Percentiles rank a stretch among this genome's conserved stretches.
Conservation (phyloP, 345 rosid species). For the Tarenaya hassleriana region DNA sequence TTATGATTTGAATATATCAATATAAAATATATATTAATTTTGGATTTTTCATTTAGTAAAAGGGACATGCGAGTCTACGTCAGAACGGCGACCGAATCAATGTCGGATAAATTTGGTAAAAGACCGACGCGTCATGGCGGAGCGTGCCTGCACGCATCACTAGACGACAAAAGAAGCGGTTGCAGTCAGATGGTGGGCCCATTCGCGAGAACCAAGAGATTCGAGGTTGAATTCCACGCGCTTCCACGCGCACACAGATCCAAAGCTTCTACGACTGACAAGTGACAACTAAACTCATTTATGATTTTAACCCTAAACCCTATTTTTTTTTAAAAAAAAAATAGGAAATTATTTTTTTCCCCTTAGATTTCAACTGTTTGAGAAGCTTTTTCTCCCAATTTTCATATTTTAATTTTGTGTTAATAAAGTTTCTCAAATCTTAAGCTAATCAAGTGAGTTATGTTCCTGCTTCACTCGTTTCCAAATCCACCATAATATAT, state of each 20-base stretch:
- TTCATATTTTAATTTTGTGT: too few species aligned
- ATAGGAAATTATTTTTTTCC: too few species aligned
- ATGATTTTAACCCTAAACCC: too few species aligned
- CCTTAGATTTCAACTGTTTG: too few species aligned
- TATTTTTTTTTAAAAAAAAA: too few species aligned
- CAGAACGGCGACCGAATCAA: conserved; percentile 27
- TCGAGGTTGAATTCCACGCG: conserved; percentile 26
- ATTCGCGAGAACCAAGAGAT: conserved; percentile 24
- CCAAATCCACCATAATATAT: too few species aligned
- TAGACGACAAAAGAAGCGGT: conserved; percentile 32
- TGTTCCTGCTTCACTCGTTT: too few species aligned
- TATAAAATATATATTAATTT: not conserved
- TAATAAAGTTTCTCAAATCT: too few species aligned
- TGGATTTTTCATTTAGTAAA: conserved; percentile 3
- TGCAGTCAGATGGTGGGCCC: conserved; percentile 22
- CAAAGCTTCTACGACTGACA: conserved; percentile 3
- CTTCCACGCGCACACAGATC: conserved; percentile 17
- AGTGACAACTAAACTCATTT: too few species aligned
- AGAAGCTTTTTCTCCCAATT: too few species aligned
- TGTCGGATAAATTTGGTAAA: conserved; percentile 23
- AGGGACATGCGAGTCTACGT: conserved; percentile 14
- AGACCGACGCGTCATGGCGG: conserved; percentile 27
- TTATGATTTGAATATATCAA: not conserved
- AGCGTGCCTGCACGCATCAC: conserved; percentile 30
- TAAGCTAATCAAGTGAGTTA: too few species aligned